phyloP scores from a whole-genome alignment of 305 asterid species.

The Rubia tinctorum region DNA sequence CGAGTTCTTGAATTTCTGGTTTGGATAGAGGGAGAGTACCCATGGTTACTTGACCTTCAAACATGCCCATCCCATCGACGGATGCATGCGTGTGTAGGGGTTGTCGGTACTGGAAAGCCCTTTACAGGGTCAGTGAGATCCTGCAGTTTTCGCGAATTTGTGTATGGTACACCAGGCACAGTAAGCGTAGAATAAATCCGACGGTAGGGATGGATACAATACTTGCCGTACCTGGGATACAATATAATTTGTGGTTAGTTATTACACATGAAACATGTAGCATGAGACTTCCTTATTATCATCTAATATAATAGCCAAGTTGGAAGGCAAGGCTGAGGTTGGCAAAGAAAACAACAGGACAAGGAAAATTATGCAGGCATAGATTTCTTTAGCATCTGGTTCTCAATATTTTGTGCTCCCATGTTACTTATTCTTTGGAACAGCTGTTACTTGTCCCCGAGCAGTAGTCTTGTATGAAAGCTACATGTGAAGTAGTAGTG shows the following conservation, averaged over 20 bases:
- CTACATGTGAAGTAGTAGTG: conserved; percentile 6
- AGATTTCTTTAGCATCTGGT: conserved; percentile 1
- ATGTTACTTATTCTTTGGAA: conserved; percentile 3
- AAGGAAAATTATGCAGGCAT: conserved; percentile 1
- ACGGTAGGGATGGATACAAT: too few relatives aligned
- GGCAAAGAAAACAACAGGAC: not conserved
- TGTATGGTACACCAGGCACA: too few relatives aligned
- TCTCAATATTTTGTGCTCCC: not conserved
- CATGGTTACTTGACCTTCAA: not conserved
- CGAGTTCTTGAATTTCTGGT: not conserved
- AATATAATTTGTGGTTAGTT: too few relatives aligned
- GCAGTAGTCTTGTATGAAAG: not conserved
- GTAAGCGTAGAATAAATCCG: too few relatives aligned
- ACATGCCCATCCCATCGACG: not conserved
- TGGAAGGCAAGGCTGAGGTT: not conserved
- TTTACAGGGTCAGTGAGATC: not conserved
- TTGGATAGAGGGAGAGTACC: not conserved
- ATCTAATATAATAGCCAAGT: not conserved
- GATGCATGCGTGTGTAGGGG: not conserved
- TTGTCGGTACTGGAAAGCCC: not conserved
- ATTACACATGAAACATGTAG: too few relatives aligned
- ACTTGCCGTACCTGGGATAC: too few relatives aligned
- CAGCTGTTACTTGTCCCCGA: conserved; percentile 8
- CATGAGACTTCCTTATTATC: not conserved
- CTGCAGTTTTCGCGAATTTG: not conserved